Conservation (phyloP, 306 rosid species). For the Inga leiocalycina region DNA sequence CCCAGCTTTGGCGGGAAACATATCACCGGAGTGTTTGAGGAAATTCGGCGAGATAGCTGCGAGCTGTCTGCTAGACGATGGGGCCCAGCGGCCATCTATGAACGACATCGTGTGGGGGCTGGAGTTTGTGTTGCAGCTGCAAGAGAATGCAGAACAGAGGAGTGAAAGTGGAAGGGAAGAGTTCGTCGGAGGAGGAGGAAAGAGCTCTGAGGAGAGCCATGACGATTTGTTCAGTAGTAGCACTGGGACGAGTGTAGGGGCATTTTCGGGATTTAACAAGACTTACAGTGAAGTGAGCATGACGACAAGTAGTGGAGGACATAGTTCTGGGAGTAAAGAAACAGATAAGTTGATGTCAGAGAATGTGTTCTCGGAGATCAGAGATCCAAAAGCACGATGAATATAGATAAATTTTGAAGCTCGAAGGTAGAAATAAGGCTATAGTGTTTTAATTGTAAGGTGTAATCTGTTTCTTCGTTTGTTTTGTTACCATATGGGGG, state of each 20-base stretch:
- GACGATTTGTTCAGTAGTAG: slow-evolving; percentile 6
- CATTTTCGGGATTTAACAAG: not conserved
- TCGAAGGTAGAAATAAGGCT: not conserved
- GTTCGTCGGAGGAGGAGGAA: too few species aligned
- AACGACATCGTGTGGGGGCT: slow-evolving; percentile 18
- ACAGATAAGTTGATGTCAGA: not conserved
- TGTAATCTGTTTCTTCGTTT: not conserved
- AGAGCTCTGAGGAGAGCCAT: not conserved
- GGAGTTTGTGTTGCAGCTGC: slow-evolving; percentile 23
- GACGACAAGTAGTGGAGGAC: not conserved
- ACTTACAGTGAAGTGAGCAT: slow-evolving; percentile 13
- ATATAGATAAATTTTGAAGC: not conserved
- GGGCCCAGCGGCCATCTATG: slow-evolving; percentile 32
- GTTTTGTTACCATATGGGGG: not conserved
- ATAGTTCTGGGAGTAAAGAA: not conserved
- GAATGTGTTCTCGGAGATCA: slow-evolving; percentile 25
- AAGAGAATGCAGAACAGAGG: slow-evolving; percentile 8
- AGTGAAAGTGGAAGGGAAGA: not conserved
- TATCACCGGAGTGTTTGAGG: slow-evolving; percentile 14
- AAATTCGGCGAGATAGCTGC: slow-evolving; percentile 7
- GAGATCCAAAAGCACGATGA: slow-evolving; percentile 3
- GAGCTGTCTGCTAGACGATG: slow-evolving; percentile 37
- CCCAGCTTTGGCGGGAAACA: not conserved
- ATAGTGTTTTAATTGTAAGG: not conserved
- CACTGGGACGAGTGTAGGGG: not conserved